Conservation (phyloP, 148 eudicot species). For the Polygonum aviculare region DNA sequence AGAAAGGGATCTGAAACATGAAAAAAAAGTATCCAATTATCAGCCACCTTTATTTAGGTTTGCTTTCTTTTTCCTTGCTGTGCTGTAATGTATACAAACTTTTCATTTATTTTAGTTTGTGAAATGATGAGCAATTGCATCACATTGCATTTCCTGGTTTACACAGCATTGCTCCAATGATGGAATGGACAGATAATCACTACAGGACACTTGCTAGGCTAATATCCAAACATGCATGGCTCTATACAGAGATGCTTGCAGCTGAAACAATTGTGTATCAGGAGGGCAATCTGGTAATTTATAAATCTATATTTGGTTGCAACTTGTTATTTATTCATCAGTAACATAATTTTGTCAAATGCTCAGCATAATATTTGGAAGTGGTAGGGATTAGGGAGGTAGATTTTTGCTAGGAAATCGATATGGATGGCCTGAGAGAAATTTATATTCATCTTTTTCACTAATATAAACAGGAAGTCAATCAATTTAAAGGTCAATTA, state of each 20-base stretch:
- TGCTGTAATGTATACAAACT: background rate
- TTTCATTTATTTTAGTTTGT: background rate
- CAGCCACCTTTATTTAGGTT: constrained; percentile 88
- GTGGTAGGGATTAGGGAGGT: background rate
- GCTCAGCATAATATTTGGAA: background rate
- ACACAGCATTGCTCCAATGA: constrained; percentile 94
- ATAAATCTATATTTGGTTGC: background rate
- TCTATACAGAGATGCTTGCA: constrained; percentile 94
- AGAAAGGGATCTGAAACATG: no score
- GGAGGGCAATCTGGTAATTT: constrained; percentile 65
- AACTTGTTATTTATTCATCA: background rate
- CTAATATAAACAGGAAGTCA: no score
- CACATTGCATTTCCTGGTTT: background rate
- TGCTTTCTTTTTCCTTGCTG: constrained; percentile 7
- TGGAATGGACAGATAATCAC: constrained; percentile 97
- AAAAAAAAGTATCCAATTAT: constrained; percentile 16
- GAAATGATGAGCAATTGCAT: background rate
- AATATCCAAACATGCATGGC: constrained; percentile 88
- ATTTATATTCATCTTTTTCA: no score
- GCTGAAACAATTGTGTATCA: constrained; percentile 94
- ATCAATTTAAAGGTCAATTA: no score
- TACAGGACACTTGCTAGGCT: constrained; percentile 78
- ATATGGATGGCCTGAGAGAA: background rate
- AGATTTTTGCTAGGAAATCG: background rate
- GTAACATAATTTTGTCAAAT: background rate